Percentiles rank a stretch among this genome's conserved stretches.
These are phyloP conservation scores for Garcia nutans DNA, from an alignment of 345 rosid species.

Conservation along the genomic window DNA sequence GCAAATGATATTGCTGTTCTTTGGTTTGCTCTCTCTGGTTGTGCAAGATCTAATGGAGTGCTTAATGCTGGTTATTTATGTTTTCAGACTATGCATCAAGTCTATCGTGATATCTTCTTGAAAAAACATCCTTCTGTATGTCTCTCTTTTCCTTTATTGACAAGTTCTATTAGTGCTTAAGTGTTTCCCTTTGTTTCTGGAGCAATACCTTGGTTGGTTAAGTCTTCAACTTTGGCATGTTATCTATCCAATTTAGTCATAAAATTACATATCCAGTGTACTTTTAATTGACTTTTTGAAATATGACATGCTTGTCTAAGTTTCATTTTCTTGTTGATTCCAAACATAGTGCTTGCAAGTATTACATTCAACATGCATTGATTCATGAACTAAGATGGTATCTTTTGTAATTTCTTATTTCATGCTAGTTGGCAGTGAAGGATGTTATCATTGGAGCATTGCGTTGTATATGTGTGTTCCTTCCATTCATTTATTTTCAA, in stretches of 20 bases:
- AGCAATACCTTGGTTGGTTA: neutral
- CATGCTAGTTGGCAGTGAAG: constrained; percentile 54
- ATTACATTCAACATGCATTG: neutral
- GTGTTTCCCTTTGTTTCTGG: neutral
- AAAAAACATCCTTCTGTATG: constrained; percentile 56
- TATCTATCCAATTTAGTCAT: neutral
- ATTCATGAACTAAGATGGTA: neutral
- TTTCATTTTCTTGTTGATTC: neutral
- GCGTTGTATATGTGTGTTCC: constrained; percentile 52
- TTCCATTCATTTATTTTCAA: constrained; percentile 81
- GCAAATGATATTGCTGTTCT: constrained; percentile 56
- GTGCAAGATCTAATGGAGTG: constrained; percentile 95
- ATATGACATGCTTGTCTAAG: neutral
- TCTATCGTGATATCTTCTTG: constrained; percentile 53
- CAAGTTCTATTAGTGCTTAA: neutral
- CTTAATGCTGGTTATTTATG: constrained; percentile 90
- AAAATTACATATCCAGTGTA: neutral
- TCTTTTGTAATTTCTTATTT: constrained; percentile 23
- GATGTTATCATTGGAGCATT: constrained; percentile 58
- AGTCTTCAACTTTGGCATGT: neutral
- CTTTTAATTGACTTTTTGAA: neutral
- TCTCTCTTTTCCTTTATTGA: constrained; percentile 17
- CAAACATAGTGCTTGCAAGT: neutral
- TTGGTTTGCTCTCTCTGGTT: constrained; percentile 79
- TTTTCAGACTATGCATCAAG: constrained; percentile 79